These are phyloP conservation scores for Schwanniomyces pseudopolymorphus DNA, from an alignment of 805 yeast genomes.

Conservation along the genomic window DNA sequence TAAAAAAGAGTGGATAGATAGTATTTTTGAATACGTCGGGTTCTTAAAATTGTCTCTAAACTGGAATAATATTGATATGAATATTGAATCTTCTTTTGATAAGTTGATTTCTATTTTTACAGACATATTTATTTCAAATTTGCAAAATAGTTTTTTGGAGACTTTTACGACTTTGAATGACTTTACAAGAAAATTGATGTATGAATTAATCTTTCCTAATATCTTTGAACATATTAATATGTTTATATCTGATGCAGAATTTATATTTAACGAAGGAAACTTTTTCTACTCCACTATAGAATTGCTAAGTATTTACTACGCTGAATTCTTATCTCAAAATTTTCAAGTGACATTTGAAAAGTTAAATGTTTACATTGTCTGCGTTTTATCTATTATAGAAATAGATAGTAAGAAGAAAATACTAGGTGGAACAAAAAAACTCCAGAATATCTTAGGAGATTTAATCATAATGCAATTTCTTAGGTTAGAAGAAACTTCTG, in stretches of 20 bases:
- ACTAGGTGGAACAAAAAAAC: conserved; percentile 7
- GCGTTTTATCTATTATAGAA: conserved; percentile 35
- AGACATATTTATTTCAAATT: conserved; percentile 32
- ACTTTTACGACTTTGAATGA: conserved; percentile 29
- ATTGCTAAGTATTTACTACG: conserved; percentile 24
- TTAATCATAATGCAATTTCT: conserved; percentile 26
- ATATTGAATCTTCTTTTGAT: conserved; percentile 19
- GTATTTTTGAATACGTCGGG: conserved; percentile 37
- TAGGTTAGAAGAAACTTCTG: conserved; percentile 14
- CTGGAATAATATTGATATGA: conserved; percentile 22
- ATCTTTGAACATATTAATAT: conserved; percentile 35
- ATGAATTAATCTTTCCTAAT: conserved; percentile 34
- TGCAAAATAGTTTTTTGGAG: conserved; percentile 19
- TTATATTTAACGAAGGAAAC: conserved; percentile 33
- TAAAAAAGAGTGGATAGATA: conserved; percentile 37
- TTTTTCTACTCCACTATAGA: conserved; percentile 23
- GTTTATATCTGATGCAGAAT: conserved; percentile 30
- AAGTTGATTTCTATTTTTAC: conserved; percentile 33
- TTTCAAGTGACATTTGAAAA: conserved; percentile 21
- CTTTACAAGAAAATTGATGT: conserved; percentile 31
- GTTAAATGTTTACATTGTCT: conserved; percentile 23
- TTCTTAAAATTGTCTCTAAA: conserved; percentile 25
- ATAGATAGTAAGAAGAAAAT: conserved; percentile 6
- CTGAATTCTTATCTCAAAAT: conserved; percentile 28
- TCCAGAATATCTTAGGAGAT: conserved; percentile 27